Percentiles rank a stretch among this genome's conserved stretches.
These are phyloP conservation scores for Ulota crispa DNA, from an alignment of 225 moss, liverwort and hornwort genomes.

Conservation along the genomic window DNA sequence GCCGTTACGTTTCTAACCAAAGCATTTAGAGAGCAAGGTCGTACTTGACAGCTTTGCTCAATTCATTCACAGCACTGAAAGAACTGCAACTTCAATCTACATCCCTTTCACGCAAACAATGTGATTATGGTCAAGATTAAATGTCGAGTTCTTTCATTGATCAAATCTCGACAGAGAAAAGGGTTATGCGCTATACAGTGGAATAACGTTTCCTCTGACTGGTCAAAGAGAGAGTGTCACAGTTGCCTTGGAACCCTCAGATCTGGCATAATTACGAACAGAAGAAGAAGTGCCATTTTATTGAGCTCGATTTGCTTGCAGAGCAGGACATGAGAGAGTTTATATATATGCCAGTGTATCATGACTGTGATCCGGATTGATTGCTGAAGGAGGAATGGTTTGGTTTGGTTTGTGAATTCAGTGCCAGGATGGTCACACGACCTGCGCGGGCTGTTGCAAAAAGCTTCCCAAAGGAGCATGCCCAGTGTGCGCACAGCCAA, in stretches of 20 bases:
- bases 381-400: background rate
- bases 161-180: background rate
- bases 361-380: background rate
- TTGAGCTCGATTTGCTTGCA: background rate
- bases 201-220: background rate
- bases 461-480: background rate
- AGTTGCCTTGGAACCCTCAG: background rate
- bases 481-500: background rate
- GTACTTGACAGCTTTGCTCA: background rate
- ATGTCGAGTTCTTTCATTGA: background rate
- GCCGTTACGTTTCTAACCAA: background rate
- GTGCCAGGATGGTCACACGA: constrained; percentile 11
- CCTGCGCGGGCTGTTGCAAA: constrained; percentile 2
- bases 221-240: background rate
- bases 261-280: background rate
- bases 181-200: background rate
- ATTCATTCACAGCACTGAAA: background rate
- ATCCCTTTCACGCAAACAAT: background rate
- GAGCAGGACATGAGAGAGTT: background rate
- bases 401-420: background rate
- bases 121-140: too few species aligned
- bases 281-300: background rate
- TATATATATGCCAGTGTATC: background rate
- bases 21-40: background rate
- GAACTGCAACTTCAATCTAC: background rate